These are phyloP conservation scores for Mucor velutinosus DNA, from an alignment of 371 early-diverging fungal species.

Conservation along the genomic window DNA sequence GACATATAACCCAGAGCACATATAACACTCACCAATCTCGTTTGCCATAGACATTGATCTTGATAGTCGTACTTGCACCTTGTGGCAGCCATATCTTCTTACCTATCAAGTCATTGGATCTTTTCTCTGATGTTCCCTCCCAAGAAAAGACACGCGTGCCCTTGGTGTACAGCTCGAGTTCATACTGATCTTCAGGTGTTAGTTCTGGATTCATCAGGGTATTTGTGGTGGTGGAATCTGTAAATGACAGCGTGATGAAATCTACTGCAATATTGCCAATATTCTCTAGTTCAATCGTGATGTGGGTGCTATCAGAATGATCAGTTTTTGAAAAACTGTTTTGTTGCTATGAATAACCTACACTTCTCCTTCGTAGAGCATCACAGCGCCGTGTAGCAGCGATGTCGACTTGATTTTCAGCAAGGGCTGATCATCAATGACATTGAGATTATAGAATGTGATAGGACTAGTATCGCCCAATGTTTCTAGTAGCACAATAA, in stretches of 20 bases:
- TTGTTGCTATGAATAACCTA: conserved; percentile 28
- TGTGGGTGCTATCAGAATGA: conserved; percentile 19
- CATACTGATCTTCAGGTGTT: conserved; percentile 77
- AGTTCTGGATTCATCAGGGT: conserved; percentile 59
- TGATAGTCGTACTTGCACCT: conserved; percentile 54
- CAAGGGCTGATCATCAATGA: conserved; percentile 72
- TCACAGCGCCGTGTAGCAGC: conserved; percentile 67
- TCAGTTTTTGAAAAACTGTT: not conserved
- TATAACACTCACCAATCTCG: conserved; percentile 28
- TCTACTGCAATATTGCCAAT: conserved; percentile 75
- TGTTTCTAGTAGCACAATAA: not conserved
- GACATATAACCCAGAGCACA: too few species aligned
- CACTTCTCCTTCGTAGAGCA: conserved; percentile 85
- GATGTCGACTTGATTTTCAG: conserved; percentile 64
- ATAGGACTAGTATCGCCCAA: not conserved
- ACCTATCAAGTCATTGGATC: not conserved
- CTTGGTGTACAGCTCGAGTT: conserved; percentile 72
- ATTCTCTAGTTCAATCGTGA: conserved; percentile 71
- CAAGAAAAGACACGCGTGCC: conserved; percentile 70
- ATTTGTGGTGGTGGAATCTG: conserved; percentile 62
- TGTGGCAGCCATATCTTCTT: conserved; percentile 51
- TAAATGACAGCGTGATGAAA: conserved; percentile 71
- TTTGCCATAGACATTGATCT: conserved; percentile 75
- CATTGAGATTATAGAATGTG: conserved; percentile 57
- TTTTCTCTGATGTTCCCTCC: conserved; percentile 45